Evolutionary conservation across 306 rosid species (phyloP).

Genomic region (Glycyrrhiza uralensis): DNA sequence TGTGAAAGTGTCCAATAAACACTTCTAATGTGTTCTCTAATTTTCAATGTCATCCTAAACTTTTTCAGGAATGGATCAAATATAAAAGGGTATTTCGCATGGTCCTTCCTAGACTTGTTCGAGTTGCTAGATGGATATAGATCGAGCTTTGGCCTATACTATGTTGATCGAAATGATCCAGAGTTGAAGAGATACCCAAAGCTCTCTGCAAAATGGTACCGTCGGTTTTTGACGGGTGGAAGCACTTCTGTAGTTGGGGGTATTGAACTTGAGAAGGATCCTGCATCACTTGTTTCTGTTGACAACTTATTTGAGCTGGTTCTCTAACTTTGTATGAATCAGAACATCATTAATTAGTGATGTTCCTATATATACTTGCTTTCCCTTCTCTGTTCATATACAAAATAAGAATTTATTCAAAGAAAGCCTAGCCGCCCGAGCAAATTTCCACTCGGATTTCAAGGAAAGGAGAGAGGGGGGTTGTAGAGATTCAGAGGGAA

Average conservation of each 20-base stretch:
- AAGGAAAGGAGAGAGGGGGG: background rate
- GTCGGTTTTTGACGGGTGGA: conserved; percentile 20
- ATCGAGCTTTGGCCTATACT: conserved; percentile 36
- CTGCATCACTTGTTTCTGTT: conserved; percentile 23
- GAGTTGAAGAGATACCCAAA: conserved; percentile 46
- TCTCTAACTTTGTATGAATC: background rate
- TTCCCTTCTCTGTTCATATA: background rate
- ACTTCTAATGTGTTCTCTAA: background rate
- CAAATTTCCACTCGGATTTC: background rate
- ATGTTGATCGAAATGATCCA: conserved; percentile 39
- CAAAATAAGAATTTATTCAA: background rate
- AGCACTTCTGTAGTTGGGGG: background rate
- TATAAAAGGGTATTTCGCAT: conserved; percentile 38
- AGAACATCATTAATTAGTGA: background rate
- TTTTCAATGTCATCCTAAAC: background rate
- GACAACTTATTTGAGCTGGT: conserved; percentile 27
- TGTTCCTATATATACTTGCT: background rate
- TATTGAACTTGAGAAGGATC: conserved; percentile 23
- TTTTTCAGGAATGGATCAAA: conserved; percentile 43
- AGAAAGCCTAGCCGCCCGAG: background rate
- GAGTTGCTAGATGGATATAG: conserved; percentile 33
- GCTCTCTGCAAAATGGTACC: conserved; percentile 46
- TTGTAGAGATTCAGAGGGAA: background rate
- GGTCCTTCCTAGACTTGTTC: conserved; percentile 44
- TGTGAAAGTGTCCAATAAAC: background rate